These are phyloP conservation scores for Wickerhamomyces kurtzmanii DNA, from an alignment of 805 yeast genomes.

Conservation along the genomic window DNA sequence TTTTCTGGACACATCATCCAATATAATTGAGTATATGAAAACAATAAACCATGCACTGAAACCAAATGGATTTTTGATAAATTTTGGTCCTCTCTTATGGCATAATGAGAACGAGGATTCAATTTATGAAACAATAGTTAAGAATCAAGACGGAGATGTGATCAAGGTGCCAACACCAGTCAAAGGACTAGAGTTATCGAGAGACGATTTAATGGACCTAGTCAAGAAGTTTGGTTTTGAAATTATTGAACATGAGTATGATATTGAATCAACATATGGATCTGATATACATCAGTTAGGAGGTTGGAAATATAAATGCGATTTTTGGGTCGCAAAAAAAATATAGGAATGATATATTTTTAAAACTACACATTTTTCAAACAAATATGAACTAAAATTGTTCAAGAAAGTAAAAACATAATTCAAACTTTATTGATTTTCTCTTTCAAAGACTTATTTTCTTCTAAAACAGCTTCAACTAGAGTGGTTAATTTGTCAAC, in stretches of 20 bases:
- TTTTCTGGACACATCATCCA: conserved; percentile 56
- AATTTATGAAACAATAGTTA: conserved; percentile 11
- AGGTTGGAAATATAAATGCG: conserved; percentile 49
- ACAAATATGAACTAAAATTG: too few relatives aligned
- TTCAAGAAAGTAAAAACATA: too few relatives aligned
- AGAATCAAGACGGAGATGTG: conserved; percentile 14
- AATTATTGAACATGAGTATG: conserved; percentile 32
- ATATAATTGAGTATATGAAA: conserved; percentile 45
- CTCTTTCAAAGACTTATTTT: conserved; percentile 11
- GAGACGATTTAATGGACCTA: conserved; percentile 42
- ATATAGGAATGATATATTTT: too few relatives aligned
- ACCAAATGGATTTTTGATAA: conserved; percentile 44
- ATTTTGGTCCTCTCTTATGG: conserved; percentile 65
- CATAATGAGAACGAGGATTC: conserved; percentile 50
- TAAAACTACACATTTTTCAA: too few relatives aligned
- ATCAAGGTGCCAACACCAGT: conserved; percentile 21
- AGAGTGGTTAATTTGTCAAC: conserved; percentile 25
- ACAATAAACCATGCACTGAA: conserved; percentile 36
- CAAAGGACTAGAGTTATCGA: conserved; percentile 50
- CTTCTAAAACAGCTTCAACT: conserved; percentile 10
- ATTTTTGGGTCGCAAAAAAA: conserved; percentile 55
- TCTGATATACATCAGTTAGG: conserved; percentile 41
- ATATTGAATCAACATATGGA: conserved; percentile 41
- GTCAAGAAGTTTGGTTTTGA: conserved; percentile 39
- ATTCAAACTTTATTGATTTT: background rate